Evolutionary conservation across 805 yeast genomes (phyloP), one percentile per base, ranked within the genome.

Genomic region (Suhomyces pyralidae): DNA sequence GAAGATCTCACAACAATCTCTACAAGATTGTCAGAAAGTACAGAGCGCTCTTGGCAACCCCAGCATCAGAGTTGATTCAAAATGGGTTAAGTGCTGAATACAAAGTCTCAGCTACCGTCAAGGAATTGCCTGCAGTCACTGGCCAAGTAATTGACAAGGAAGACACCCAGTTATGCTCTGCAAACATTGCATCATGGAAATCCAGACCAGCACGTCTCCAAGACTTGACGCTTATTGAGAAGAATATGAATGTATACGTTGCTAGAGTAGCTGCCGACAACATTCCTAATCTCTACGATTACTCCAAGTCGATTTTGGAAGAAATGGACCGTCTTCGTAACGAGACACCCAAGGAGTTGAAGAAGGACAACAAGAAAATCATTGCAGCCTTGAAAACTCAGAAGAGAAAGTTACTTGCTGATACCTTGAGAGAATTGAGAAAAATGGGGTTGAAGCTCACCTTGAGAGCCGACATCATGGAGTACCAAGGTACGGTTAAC

Each of bases 11-110:
- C 64, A 82, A 83, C 57, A 83, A 79, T 60, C 82, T 94, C 50
- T 93, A 86, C 81, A 94, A 91, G 68, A 66, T 88, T 49, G 87
- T 93, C 9, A 80, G 91, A 53, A 90, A 90, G 66, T 94, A 89
- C 65, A 81, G 98, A 50, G 78, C 79, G 1, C 61, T 86, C 30
- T 67, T 92, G 9, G 66, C 77, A 5, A 77, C 77, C 22, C 75
- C 80, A 1, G 82, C 88, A 0, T 68, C 78, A 1, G 58, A 78
- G 0, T 52, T 86, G 3, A 79, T 91, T 50, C 93, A 88, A 61
- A 61, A 62, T 14, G 96, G 94, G 19, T 55, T 84, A 14, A 49
- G 68, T 0, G 25, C 54, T 3, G 66, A 59, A 14, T 17, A 47
- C 22, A 49, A 54, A 24, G 12, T 48, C 5, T 28, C 25, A 3